Base-by-base conservation (phyloP, 225 moss, liverwort and hornwort genomes). In the Bryum argenteum region DNA sequence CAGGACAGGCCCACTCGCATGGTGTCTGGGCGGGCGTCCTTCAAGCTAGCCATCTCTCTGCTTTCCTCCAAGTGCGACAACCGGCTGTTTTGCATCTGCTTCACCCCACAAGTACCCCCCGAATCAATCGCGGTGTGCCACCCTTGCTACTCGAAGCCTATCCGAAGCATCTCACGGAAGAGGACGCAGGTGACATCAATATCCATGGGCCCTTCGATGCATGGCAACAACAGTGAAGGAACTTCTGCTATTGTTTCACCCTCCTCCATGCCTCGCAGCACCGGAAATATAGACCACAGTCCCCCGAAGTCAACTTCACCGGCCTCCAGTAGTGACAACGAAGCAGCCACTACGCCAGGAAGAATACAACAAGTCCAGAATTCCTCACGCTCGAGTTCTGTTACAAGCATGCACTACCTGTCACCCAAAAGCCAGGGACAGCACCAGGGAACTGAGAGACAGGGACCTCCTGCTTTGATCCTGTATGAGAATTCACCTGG, bases 31-130 rank as follows among this genome's bases (percentile, higher is more conserved):
- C 72, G 97, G 65, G 97, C 97, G 61, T 97, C 97, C 24, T 97
- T 97, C 87, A 97, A 97, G 75, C 87, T 97, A 18, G 97, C 97
- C 60, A 94, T 94, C 63, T 94, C 97, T 21, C 88, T 97, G 54
- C 86, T 97, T 66, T 97, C 97, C 50, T 97, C 97, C 48, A 97
- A 97, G 81, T 97, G 97, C 75, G 97, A 97, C 77, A 94, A 97
- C 74, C 79, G 97, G 38, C 66, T 97, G 58, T 97, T 97, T 55
- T 92, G 97, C 82, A 89, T 97, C 74, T 97, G 97, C 78, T 97
- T 97, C 72, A 89, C 88, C 9, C 97, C 97, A 66, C 97, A 92
- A 78, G 71, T 77, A 33, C 79, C 78, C 72, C 79, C 83, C 10
- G 92, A 89, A 57, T 71, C 72, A 24, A 77, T 63, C 80, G 78